Percentiles rank a stretch among this genome's conserved stretches.
Evolutionary conservation across 140 eudicot genomes (phyloP).

Genomic region (Eryngium alpinum): DNA sequence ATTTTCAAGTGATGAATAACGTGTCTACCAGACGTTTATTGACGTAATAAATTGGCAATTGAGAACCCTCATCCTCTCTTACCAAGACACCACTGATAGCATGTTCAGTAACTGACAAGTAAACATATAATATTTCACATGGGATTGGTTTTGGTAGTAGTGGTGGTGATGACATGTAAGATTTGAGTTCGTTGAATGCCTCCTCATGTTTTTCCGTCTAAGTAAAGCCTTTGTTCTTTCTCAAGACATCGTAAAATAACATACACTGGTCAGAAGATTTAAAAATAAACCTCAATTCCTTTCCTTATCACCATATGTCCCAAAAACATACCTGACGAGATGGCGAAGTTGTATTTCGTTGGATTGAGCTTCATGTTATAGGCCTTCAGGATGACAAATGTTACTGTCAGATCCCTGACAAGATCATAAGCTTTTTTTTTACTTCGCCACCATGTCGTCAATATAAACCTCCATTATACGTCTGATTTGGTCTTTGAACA

Average conservation of each 20-base stretch:
- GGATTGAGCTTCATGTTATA: background rate
- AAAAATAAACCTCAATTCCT: background rate
- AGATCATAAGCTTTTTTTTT: too few species aligned
- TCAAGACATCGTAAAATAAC: too few species aligned
- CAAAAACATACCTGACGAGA: background rate
- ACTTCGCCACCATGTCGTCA: background rate
- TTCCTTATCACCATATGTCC: background rate
- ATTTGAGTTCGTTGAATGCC: background rate
- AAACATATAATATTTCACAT: background rate
- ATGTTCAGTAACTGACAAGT: background rate
- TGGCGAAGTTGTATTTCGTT: background rate
- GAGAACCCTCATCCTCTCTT: too few species aligned
- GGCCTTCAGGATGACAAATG: too few species aligned
- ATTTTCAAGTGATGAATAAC: too few species aligned
- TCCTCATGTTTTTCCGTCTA: background rate
- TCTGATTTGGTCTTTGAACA: background rate
- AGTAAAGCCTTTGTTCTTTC: background rate
- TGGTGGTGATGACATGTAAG: background rate
- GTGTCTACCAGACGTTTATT: background rate
- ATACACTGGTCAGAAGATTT: background rate
- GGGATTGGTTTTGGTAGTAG: background rate
- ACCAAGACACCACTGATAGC: too few species aligned
- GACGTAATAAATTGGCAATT: background rate
- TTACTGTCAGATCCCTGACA: background rate
- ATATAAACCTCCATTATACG: background rate